These are phyloP conservation scores for Excoecaria agallocha DNA, from an alignment of 345 rosid genomes.

Conservation along the genomic window DNA sequence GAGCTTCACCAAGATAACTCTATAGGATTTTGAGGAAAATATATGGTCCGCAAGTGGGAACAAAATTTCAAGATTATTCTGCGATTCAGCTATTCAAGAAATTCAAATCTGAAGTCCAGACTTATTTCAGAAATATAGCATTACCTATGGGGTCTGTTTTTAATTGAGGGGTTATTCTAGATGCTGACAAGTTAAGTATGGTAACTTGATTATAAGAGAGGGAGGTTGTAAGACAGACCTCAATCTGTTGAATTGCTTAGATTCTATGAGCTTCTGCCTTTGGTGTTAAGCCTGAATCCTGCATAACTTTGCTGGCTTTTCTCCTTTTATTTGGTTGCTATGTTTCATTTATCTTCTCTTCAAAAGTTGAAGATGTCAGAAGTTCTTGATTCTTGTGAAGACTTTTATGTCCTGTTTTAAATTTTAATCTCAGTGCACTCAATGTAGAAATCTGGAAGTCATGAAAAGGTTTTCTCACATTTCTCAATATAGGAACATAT, in stretches of 20 bases:
- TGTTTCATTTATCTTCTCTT: too few species aligned
- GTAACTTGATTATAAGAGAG: neutral
- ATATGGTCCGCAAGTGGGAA: neutral
- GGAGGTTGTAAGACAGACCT: neutral
- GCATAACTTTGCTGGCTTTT: too few species aligned
- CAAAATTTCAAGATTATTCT: too few species aligned
- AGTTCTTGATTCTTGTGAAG: too few species aligned
- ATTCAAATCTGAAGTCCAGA: neutral
- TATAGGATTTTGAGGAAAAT: neutral
- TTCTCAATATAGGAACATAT: neutral
- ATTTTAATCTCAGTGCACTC: neutral
- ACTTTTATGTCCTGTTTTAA: neutral
- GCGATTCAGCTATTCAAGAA: too few species aligned
- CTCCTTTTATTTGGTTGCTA: too few species aligned
- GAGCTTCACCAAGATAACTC: neutral
- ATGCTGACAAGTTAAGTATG: neutral
- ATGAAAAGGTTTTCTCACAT: neutral
- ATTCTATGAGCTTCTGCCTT: neutral
- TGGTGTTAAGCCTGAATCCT: too few species aligned
- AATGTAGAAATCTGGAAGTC: neutral
- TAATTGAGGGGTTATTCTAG: too few species aligned
- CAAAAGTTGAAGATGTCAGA: too few species aligned
- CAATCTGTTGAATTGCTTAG: neutral
- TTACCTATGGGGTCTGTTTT: neutral
- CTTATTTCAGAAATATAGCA: too few species aligned